A percentile compares a stretch with the other conserved stretches of the same genome.
phyloP scores from a whole-genome alignment of 1,139 yeast species.

The Spathaspora sp. region DNA sequence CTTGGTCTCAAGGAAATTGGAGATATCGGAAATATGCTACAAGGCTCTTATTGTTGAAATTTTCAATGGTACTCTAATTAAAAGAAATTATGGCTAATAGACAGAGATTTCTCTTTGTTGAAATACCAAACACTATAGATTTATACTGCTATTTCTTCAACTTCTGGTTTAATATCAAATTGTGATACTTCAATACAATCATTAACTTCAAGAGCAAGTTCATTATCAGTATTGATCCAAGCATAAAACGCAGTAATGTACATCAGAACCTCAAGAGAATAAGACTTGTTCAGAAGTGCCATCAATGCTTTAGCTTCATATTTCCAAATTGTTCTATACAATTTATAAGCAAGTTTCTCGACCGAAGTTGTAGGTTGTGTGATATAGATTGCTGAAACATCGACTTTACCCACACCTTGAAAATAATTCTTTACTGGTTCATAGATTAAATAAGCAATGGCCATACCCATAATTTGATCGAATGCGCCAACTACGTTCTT shows the following conservation, averaged over 20 bases:
- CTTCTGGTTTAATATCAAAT: conserved; percentile 24
- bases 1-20: too few species aligned
- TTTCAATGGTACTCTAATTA: too few species aligned
- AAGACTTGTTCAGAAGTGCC: conserved; percentile 15
- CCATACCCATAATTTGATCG: conserved; percentile 26
- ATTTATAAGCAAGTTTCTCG: too few species aligned
- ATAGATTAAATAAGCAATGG: conserved; percentile 24
- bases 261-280: conserved; percentile 16
- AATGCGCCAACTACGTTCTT: conserved; percentile 26
- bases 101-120: too few species aligned
- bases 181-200: conserved; percentile 19
- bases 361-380: too few species aligned
- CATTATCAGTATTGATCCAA: conserved; percentile 38
- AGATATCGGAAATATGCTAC: too few species aligned
- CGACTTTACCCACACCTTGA: neutral
- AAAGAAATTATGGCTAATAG: too few species aligned
- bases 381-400: too few species aligned
- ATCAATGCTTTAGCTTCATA: neutral
- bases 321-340: too few species aligned
- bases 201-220: conserved; percentile 23
- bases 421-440: conserved; percentile 11
- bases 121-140: too few species aligned
- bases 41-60: too few species aligned
- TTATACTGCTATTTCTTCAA: too few species aligned
- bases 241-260: conserved; percentile 26